Percentiles rank a stretch among this genome's conserved stretches.
These are phyloP conservation scores for Trapa bicornis DNA, from an alignment of 345 rosid species.

Conservation along the genomic window DNA sequence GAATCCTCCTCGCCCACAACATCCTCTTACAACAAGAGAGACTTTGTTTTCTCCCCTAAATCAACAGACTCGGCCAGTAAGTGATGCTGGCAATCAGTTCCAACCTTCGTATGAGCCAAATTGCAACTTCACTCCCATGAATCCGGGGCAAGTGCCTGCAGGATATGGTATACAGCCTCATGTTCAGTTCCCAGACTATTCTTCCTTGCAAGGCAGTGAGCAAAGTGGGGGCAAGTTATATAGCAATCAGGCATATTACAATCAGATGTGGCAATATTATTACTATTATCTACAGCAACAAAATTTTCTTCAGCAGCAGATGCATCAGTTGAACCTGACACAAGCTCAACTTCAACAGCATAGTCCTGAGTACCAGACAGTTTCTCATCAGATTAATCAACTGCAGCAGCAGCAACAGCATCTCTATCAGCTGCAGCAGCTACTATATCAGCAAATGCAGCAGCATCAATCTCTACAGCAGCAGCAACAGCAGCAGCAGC, in stretches of 20 bases:
- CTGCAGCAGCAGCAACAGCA: conserved; percentile 36
- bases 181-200: conserved; percentile 29
- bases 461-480: conserved; percentile 23
- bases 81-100: neutral
- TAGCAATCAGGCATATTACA: conserved; percentile 37
- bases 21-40: neutral
- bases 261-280: conserved; percentile 75
- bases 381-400: conserved; percentile 21
- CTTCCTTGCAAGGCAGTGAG: conserved; percentile 29
- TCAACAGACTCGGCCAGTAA: conserved; percentile 14
- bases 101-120: conserved; percentile 18
- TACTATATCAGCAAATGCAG: conserved; percentile 20
- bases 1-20: conserved; percentile 13
- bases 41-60: neutral
- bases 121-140: conserved; percentile 18
- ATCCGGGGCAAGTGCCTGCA: conserved; percentile 24
- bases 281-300: conserved; percentile 52
- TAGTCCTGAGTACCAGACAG: conserved; percentile 11
- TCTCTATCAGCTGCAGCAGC: conserved; percentile 32
- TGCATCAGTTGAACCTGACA: conserved; percentile 22
- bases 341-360: conserved; percentile 20
- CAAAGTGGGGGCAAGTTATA: conserved; percentile 29
- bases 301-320: conserved; percentile 27
- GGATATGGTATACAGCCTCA: conserved; percentile 28
- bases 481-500: conserved; percentile 18